These are phyloP conservation scores for Scheffersomyces ergatensis DNA, from an alignment of 805 yeast genomes.

Conservation along the genomic window DNA sequence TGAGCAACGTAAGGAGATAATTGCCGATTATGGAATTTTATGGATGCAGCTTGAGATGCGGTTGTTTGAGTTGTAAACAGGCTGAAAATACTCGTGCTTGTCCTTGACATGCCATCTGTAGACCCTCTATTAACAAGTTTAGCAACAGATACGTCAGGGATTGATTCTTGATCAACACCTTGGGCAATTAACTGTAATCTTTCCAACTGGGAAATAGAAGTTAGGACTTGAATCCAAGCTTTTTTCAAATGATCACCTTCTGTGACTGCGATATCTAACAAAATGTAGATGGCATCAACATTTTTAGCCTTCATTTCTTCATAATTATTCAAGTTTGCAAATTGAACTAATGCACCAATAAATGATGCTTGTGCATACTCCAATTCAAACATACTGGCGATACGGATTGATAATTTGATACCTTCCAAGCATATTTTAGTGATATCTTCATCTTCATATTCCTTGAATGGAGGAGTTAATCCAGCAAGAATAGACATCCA, in stretches of 20 bases:
- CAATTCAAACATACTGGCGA: slow-evolving; percentile 79
- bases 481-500: slow-evolving; percentile 99
- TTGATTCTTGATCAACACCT: slow-evolving; percentile 77
- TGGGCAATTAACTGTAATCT: slow-evolving; percentile 83
- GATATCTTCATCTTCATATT: slow-evolving; percentile 72
- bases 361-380: slow-evolving; percentile 87
- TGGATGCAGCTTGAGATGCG: slow-evolving; percentile 65
- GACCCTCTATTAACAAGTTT: slow-evolving; percentile 57
- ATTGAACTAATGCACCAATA: slow-evolving; percentile 85
- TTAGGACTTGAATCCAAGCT: slow-evolving; percentile 83
- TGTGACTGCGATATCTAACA: slow-evolving; percentile 71
- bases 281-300: slow-evolving; percentile 70
- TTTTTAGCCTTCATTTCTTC: slow-evolving; percentile 78
- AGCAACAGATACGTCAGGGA: slow-evolving; percentile 84
- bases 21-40: slow-evolving; percentile 69
- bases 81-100: slow-evolving; percentile 43
- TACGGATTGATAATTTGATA: slow-evolving; percentile 73
- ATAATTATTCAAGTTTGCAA: slow-evolving; percentile 74
- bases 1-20: slow-evolving; percentile 57
- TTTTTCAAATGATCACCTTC: slow-evolving; percentile 74
- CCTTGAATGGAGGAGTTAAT: slow-evolving; percentile 89
- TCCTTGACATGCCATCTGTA: slow-evolving; percentile 47
- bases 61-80: slow-evolving; percentile 51
- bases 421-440: slow-evolving; percentile 79
- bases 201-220: slow-evolving; percentile 87